phyloP scores from a whole-genome alignment of 2,329 filamentous ascomycete genomes.

The Cladorrhinum sp. region DNA sequence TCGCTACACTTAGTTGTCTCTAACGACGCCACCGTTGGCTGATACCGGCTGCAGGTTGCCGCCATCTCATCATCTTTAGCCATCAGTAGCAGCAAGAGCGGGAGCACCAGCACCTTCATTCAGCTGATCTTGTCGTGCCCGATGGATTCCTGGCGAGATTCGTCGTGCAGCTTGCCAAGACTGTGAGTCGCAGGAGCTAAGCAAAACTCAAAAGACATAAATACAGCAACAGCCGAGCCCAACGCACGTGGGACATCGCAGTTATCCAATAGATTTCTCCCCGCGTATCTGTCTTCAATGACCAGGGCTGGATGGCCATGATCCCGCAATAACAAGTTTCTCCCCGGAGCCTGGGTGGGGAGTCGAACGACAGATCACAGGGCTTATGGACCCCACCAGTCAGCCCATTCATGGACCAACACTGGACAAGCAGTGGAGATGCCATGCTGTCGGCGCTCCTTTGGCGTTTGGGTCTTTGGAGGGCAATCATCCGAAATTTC shows the following conservation, averaged over 20 bases:
- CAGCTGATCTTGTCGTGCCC: slow-evolving; percentile 4
- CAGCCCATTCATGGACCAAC: slow-evolving; percentile 12
- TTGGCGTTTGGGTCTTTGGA: background rate
- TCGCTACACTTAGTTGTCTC: background rate
- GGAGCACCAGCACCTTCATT: background rate
- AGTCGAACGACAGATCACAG: slow-evolving; percentile 6
- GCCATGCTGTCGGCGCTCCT: background rate
- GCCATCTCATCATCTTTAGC: background rate
- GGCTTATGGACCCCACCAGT: slow-evolving; percentile 11
- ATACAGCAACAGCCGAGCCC: slow-evolving; percentile 16
- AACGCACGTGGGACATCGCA: slow-evolving; percentile 17
- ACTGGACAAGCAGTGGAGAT: slow-evolving; percentile 7
- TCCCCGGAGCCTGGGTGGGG: slow-evolving; percentile 14
- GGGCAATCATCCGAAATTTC: slow-evolving; percentile 17
- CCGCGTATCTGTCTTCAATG: background rate
- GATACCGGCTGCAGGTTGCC: slow-evolving; percentile 10
- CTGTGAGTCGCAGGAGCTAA: slow-evolving; percentile 17
- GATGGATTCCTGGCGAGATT: background rate
- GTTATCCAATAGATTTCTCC: slow-evolving; percentile 3
- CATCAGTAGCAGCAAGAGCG: background rate
- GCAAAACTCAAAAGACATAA: background rate
- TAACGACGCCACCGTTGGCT: slow-evolving; percentile 9
- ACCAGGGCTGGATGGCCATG: background rate
- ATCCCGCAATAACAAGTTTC: background rate
- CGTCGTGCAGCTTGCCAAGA: slow-evolving; percentile 16